These are phyloP conservation scores for Phytophthora sp. DNA, from an alignment of 352 stramenopile genomes.

Conservation along the genomic window DNA sequence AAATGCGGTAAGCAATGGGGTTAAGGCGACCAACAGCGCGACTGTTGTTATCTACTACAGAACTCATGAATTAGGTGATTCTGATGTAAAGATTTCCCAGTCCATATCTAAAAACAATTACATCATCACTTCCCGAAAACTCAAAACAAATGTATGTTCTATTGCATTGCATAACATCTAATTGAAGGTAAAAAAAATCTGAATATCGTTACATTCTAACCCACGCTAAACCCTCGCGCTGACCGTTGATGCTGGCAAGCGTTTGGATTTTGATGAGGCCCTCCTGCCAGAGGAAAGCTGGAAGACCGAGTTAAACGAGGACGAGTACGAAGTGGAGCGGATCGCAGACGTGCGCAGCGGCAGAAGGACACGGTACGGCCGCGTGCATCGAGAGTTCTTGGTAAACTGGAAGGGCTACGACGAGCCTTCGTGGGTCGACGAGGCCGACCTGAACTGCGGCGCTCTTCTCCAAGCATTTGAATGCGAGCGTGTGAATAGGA, in stretches of 20 bases:
- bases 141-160: no score
- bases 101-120: no score
- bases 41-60: no score
- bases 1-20: no score
- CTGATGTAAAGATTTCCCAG: no score
- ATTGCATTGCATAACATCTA: no score
- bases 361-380: neutral
- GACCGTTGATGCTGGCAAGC: neutral
- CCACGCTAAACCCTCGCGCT: neutral
- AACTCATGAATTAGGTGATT: no score
- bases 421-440: constrained; percentile 4
- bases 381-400: constrained; percentile 1
- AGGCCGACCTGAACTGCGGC: constrained; percentile 15
- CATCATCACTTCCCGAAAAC: no score
- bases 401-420: constrained; percentile 16
- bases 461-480: constrained; percentile 2
- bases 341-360: constrained; percentile 4
- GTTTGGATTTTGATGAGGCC: constrained; percentile 27
- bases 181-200: no score
- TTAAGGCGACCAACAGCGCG: no score
- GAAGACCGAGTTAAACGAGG: neutral
- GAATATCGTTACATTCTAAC: no score
- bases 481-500: neutral
- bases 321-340: constrained; percentile 8
- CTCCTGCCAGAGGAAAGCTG: constrained; percentile 24